These are phyloP conservation scores for Tetracladium setigerum DNA, from an alignment of 495 filamentous ascomycete genomes.

Conservation along the genomic window DNA sequence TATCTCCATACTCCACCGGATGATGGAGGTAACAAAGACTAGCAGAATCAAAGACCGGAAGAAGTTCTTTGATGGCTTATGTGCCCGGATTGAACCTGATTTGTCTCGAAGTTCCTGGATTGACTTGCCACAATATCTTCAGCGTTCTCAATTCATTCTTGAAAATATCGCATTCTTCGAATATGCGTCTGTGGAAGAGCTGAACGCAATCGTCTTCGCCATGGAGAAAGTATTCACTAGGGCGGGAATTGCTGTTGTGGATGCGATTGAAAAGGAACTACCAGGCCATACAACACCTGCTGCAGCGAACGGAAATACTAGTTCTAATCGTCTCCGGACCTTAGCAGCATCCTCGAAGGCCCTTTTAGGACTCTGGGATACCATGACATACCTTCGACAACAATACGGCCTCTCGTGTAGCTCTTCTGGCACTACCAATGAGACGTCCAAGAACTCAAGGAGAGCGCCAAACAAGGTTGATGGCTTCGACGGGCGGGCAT, in stretches of 20 bases:
- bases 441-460: slow-evolving; percentile 65
- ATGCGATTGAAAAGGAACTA: slow-evolving; percentile 83
- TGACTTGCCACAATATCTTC: slow-evolving; percentile 33
- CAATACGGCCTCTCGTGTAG: slow-evolving; percentile 60
- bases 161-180: slow-evolving; percentile 89
- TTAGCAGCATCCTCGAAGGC: slow-evolving; percentile 67
- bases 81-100: slow-evolving; percentile 75
- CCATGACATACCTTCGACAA: slow-evolving; percentile 66
- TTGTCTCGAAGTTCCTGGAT: slow-evolving; percentile 47
- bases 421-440: slow-evolving; percentile 46
- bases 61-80: slow-evolving; percentile 75
- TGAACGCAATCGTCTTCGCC: slow-evolving; percentile 59
- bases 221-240: slow-evolving; percentile 76
- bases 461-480: slow-evolving; percentile 65
- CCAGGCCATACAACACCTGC: slow-evolving; percentile 42
- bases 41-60: slow-evolving; percentile 79
- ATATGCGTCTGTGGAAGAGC: slow-evolving; percentile 68
- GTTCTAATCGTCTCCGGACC: slow-evolving; percentile 50
- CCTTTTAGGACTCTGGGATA: slow-evolving; percentile 76
- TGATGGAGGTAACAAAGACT: slow-evolving; percentile 81
- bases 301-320: slow-evolving; percentile 22
- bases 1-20: slow-evolving; percentile 59
- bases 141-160: slow-evolving; percentile 65
- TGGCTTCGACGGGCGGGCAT: slow-evolving; percentile 59
- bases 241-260: slow-evolving; percentile 76